These are phyloP conservation scores for Talaromyces ruber DNA, from an alignment of 495 filamentous ascomycete genomes.

Conservation along the genomic window DNA sequence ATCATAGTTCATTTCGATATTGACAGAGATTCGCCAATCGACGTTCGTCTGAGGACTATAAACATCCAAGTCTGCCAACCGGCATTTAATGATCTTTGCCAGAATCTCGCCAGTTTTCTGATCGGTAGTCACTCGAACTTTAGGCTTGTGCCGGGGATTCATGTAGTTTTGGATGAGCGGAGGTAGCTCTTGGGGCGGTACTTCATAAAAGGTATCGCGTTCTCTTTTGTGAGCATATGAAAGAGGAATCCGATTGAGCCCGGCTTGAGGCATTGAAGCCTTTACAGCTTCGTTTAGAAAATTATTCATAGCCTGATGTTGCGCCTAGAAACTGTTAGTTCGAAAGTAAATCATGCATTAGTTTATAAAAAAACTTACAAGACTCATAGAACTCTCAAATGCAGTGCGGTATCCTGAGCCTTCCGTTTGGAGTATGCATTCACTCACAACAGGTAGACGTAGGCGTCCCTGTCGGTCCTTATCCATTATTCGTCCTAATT, in stretches of 20 bases:
- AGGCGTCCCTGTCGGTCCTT: slow-evolving; percentile 59
- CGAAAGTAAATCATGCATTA: slow-evolving; percentile 4
- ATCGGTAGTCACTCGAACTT: slow-evolving; percentile 71
- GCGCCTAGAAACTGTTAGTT: slow-evolving; percentile 39
- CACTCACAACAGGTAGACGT: slow-evolving; percentile 51
- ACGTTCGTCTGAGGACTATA: slow-evolving; percentile 62
- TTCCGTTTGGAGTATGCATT: slow-evolving; percentile 52
- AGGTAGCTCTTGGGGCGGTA: slow-evolving; percentile 52
- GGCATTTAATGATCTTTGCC: slow-evolving; percentile 81
- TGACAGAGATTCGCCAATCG: slow-evolving; percentile 84
- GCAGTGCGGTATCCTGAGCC: slow-evolving; percentile 36
- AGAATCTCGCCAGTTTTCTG: slow-evolving; percentile 61
- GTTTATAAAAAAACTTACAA: slow-evolving; percentile 44
- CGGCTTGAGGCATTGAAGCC: slow-evolving; percentile 25
- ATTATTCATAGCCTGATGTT: slow-evolving; percentile 70
- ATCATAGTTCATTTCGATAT: slow-evolving; percentile 81
- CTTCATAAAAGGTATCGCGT: slow-evolving; percentile 71
- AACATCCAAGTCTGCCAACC: slow-evolving; percentile 75
- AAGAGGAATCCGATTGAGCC: slow-evolving; percentile 54
- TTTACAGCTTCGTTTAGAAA: slow-evolving; percentile 69
- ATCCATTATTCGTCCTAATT: slow-evolving; percentile 73
- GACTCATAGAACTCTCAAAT: slow-evolving; percentile 81
- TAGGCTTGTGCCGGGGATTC: slow-evolving; percentile 50
- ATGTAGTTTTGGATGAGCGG: slow-evolving; percentile 45
- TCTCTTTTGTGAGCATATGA: slow-evolving; percentile 75